These are phyloP conservation scores for Tulasnella sp. DNA, from an alignment of 768 basidiomycete genomes.

Conservation along the genomic window DNA sequence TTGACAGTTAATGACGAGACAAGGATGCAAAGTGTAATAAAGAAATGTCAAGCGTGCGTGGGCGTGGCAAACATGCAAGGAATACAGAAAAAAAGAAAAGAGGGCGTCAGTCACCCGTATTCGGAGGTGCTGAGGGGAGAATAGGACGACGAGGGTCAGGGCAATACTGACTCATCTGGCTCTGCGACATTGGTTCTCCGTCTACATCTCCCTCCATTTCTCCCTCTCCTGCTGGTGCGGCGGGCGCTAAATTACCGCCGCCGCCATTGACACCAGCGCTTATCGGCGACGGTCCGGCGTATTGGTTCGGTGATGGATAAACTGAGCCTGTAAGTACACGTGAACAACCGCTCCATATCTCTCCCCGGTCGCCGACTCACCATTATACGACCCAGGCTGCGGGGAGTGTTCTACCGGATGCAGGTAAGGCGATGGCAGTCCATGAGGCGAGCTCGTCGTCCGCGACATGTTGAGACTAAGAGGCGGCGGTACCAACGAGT, in stretches of 20 bases:
- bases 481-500: too few relatives aligned
- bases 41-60: not conserved
- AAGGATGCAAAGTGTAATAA: conserved; percentile 1
- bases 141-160: not conserved
- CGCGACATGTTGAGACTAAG: too few relatives aligned
- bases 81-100: conserved; percentile 5
- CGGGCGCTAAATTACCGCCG: not conserved
- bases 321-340: not conserved
- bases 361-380: not conserved
- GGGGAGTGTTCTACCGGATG: not conserved
- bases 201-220: conserved; percentile 10
- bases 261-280: not conserved
- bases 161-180: conserved; percentile 9
- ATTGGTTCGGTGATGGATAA: not conserved
- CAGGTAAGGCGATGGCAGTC: too few relatives aligned
- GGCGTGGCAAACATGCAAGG: not conserved
- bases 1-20: not conserved
- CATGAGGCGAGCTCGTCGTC: too few relatives aligned
- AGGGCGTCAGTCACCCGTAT: conserved; percentile 11
- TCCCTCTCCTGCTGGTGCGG: not conserved
- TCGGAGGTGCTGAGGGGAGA: conserved; percentile 1
- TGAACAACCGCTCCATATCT: not conserved
- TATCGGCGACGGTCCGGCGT: not conserved
- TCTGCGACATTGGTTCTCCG: conserved; percentile 7
- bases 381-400: not conserved